phyloP scores from a whole-genome alignment of 176 grass and related monocot genomes.

The Musa acuminata region DNA sequence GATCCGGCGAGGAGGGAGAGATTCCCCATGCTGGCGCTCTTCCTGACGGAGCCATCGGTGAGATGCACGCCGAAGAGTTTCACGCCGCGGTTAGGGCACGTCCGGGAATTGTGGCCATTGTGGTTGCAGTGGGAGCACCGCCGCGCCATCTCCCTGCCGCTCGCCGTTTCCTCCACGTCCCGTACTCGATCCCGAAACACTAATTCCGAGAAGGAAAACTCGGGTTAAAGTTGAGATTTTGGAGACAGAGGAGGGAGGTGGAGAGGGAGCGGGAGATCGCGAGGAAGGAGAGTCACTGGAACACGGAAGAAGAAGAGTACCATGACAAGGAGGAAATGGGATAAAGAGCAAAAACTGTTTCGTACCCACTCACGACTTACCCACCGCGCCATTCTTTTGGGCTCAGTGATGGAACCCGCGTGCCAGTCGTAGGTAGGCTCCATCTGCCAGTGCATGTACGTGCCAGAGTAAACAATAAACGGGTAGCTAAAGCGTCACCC shows the following conservation, averaged over 20 bases:
- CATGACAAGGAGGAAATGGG: background rate
- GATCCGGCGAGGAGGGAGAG: conserved; percentile 80
- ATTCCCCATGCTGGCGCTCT: conserved; percentile 96
- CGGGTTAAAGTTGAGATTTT: background rate
- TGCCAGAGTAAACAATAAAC: no score
- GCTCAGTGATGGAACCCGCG: no score
- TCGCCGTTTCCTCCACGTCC: background rate
- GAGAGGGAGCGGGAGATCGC: background rate
- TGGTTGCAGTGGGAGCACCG: conserved; percentile 97
- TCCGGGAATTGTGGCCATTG: conserved; percentile 93
- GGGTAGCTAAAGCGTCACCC: no score
- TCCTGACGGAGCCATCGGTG: conserved; percentile 84
- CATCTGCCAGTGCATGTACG: no score
- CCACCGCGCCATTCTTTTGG: no score
- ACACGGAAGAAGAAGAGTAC: background rate
- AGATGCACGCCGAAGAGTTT: conserved; percentile 88
- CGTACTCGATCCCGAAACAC: background rate
- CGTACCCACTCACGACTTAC: no score
- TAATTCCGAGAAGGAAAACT: background rate
- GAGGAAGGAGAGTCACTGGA: background rate
- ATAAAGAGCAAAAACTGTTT: background rate
- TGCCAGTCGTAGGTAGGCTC: no score
- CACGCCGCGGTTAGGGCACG: conserved; percentile 89
- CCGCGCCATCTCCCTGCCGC: conserved; percentile 50
- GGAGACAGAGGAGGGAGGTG: background rate